Evolutionary conservation across 208 protist genomes (phyloP), one percentile per base, ranked within the genome.

Genomic region (Acanthamoeba triangularis): DNA sequence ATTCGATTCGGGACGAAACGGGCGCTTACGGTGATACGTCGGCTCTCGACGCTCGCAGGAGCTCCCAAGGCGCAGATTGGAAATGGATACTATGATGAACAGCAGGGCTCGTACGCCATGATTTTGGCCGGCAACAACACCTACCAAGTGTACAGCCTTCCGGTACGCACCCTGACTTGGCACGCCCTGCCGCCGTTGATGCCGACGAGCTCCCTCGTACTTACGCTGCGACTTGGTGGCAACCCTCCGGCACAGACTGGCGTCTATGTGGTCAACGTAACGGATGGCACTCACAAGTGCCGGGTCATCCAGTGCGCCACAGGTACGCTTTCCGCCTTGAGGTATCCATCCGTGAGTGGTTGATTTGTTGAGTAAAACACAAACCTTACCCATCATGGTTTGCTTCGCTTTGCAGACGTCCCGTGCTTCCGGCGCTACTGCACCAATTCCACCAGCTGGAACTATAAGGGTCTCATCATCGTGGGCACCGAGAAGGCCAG

Each of bases 401-500:
- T 18, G 18, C 56, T 63, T 25, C 56, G 11, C 28, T 67, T 8
- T 67, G 25, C 28, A 78, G 35, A 44, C 33, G 14, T 78, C 25
- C 69, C 74, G 23, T 82, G 74, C 74, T 82, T 82, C 74, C 30
- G 25, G 74, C 74, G 37, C 41, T 82, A 35, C 41, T 82, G 74
- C 74, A 82, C 74, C 33, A 52, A 52, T 3, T 3, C 74, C 37
- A 82, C 74, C 7, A 8, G 6, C 4, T 82, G 74, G 74, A 44
- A 52, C 37, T 82, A 52, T 41, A 28, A 49, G 41, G 74, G 74
- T 5, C 30, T 82, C 74, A 8, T 82, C 11, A 11, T 52, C 20
- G 37, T 82, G 41, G 74, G 74, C 37, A 82, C 25, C 74, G 74
- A 82, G 74, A 82, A 82, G 41, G 74, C 74, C 33, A 49, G 74